Conservation (phyloP, 2,329 filamentous ascomycete genomes). For the Periconia digitata region DNA sequence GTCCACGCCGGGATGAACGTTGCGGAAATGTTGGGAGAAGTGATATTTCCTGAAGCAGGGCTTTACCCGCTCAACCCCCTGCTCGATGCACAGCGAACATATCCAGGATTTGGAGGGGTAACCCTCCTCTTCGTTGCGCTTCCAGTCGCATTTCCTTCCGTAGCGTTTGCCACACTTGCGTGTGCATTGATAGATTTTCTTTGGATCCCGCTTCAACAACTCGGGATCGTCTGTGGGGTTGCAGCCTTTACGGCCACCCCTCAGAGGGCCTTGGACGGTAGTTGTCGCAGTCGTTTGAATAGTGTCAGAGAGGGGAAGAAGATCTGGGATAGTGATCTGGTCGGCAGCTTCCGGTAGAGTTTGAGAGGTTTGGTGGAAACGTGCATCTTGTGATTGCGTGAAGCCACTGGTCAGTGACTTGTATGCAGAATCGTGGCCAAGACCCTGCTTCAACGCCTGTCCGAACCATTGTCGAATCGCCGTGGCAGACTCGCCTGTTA, state of each 20-base stretch:
- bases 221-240: constrained; percentile 33
- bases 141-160: constrained; percentile 43
- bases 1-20: constrained; percentile 38
- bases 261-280: constrained; percentile 16
- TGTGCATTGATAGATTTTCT: constrained; percentile 43
- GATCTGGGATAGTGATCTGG: constrained; percentile 7
- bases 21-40: constrained; percentile 42
- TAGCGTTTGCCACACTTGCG: constrained; percentile 42
- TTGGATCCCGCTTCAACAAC: constrained; percentile 32
- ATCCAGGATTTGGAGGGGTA: constrained; percentile 33
- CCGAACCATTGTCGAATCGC: constrained; percentile 42
- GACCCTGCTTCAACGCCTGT: constrained; percentile 38
- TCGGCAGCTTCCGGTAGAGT: constrained; percentile 3
- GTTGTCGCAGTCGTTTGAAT: constrained; percentile 13
- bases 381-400: constrained; percentile 24
- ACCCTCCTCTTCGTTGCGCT: constrained; percentile 41
- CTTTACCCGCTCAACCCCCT: constrained; percentile 37
- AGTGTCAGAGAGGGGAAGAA: constrained; percentile 17
- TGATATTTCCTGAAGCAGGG: constrained; percentile 42
- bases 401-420: constrained; percentile 38
- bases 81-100: constrained; percentile 31
- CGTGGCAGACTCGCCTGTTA: constrained; percentile 35
- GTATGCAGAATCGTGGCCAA: constrained; percentile 42
- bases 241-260: constrained; percentile 39
- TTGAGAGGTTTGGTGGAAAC: constrained; percentile 17